Evolutionary conservation across 1,284 basidiomycete species (phyloP).

Genomic region (Ceratobasidium sp.): DNA sequence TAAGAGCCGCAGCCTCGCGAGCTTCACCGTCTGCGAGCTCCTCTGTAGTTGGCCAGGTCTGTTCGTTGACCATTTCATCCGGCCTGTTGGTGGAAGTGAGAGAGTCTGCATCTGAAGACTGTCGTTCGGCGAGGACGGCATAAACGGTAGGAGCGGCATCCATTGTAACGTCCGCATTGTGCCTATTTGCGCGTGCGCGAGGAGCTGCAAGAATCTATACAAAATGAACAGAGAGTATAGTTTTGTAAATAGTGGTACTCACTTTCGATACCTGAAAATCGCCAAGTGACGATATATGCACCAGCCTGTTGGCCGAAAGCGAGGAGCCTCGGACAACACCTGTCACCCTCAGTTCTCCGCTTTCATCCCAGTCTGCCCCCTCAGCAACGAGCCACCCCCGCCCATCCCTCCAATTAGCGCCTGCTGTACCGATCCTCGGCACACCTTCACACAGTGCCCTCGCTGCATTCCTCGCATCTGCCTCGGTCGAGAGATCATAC

Average conservation of each 20-base stretch:
- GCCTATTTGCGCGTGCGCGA: constrained; percentile 55
- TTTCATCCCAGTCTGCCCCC: constrained; percentile 64
- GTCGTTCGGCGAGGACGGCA: constrained; percentile 59
- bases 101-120: constrained; percentile 82
- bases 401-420: constrained; percentile 84
- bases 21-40: constrained; percentile 71
- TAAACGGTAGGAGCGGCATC: constrained; percentile 39
- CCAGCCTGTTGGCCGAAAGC: constrained; percentile 85
- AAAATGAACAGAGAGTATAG: constrained; percentile 46
- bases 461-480: constrained; percentile 76
- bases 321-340: constrained; percentile 85
- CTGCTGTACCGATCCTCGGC: constrained; percentile 62
- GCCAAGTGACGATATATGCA: constrained; percentile 90
- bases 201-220: constrained; percentile 71
- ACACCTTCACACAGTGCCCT: constrained; percentile 80
- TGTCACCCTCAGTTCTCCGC: constrained; percentile 73
- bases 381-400: constrained; percentile 86
- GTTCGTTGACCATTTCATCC: constrained; percentile 91
- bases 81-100: constrained; percentile 88
- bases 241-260: constrained; percentile 49
- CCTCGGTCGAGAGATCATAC: constrained; percentile 66
- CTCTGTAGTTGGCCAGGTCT: constrained; percentile 99
- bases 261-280: constrained; percentile 90
- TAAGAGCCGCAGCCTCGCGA: constrained; percentile 60
- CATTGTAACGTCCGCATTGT: constrained; percentile 43